Evolutionary conservation across 2,329 filamentous ascomycete species (phyloP).

Genomic region (Paecilomyces niveus): DNA sequence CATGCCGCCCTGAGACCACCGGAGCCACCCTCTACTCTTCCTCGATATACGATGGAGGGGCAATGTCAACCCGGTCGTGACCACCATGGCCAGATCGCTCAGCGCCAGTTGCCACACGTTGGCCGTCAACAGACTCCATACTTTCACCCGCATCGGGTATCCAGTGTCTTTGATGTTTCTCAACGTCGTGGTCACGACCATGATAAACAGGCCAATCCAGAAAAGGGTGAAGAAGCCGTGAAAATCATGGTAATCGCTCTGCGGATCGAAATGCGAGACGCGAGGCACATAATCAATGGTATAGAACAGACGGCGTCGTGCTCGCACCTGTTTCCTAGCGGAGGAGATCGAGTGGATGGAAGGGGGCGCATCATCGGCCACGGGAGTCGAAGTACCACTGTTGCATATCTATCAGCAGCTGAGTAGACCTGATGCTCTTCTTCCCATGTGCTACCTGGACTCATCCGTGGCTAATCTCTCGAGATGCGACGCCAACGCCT

Average conservation of each 20-base stretch:
- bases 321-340: slow-evolving; percentile 74
- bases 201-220: slow-evolving; percentile 94
- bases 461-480: slow-evolving; percentile 22
- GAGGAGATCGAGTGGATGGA: slow-evolving; percentile 80
- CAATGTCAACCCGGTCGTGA: slow-evolving; percentile 62
- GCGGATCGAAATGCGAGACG: slow-evolving; percentile 91
- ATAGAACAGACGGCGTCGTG: slow-evolving; percentile 79
- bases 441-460: slow-evolving; percentile 24
- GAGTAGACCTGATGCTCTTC: background rate
- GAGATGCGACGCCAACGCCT: slow-evolving; percentile 15
- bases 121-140: slow-evolving; percentile 80
- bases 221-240: slow-evolving; percentile 97
- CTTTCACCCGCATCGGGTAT: slow-evolving; percentile 72
- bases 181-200: slow-evolving; percentile 91
- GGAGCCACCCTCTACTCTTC: slow-evolving; percentile 48
- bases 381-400: slow-evolving; percentile 75
- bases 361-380: slow-evolving; percentile 85
- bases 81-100: slow-evolving; percentile 80
- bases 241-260: slow-evolving; percentile 88
- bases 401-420: background rate
- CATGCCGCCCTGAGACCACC: slow-evolving; percentile 74
- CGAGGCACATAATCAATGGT: slow-evolving; percentile 85
- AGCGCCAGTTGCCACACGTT: slow-evolving; percentile 83
- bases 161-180: slow-evolving; percentile 93
- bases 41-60: slow-evolving; percentile 66